A percentile compares a stretch with the other conserved stretches of the same genome.
phyloP scores from a whole-genome alignment of 1,284 basidiomycete genomes.

The Microbotryum scabiosae region DNA sequence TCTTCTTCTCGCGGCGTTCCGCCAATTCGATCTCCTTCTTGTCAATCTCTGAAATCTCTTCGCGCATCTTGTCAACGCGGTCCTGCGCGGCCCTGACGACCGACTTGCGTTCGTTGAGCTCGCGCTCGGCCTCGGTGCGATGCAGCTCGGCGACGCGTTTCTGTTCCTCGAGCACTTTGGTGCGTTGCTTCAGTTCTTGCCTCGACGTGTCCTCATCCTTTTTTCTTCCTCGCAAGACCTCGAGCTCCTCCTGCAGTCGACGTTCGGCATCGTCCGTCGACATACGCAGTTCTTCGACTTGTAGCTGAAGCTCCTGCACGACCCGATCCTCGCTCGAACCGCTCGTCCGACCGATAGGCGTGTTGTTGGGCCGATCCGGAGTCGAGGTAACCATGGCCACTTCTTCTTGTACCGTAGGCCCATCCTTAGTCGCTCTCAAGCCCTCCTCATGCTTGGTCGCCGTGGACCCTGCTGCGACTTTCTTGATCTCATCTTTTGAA shows the following conservation, averaged over 20 bases:
- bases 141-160: conserved; percentile 70
- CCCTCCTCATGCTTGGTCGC: no score
- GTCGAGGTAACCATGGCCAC: no score
- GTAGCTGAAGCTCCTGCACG: conserved; percentile 65
- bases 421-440: no score
- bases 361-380: no score
- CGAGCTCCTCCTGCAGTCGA: conserved; percentile 61
- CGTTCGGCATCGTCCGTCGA: conserved; percentile 49
- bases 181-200: conserved; percentile 66
- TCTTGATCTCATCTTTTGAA: no score
- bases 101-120: conserved; percentile 59
- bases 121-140: conserved; percentile 78
- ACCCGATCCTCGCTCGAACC: conserved; percentile 34
- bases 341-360: conserved; percentile 6
- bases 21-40: conserved; percentile 40
- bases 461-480: no score
- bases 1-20: conserved; percentile 50
- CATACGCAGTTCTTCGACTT: conserved; percentile 60
- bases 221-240: conserved; percentile 63
- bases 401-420: no score
- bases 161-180: conserved; percentile 76
- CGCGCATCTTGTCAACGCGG: conserved; percentile 57
- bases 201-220: conserved; percentile 72
- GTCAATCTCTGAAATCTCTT: conserved; percentile 58
- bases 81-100: conserved; percentile 57